Percentiles rank a stretch among this genome's conserved stretches.
Conservation (phyloP, 768 basidiomycete genomes). For the Leccinum broughii region DNA sequence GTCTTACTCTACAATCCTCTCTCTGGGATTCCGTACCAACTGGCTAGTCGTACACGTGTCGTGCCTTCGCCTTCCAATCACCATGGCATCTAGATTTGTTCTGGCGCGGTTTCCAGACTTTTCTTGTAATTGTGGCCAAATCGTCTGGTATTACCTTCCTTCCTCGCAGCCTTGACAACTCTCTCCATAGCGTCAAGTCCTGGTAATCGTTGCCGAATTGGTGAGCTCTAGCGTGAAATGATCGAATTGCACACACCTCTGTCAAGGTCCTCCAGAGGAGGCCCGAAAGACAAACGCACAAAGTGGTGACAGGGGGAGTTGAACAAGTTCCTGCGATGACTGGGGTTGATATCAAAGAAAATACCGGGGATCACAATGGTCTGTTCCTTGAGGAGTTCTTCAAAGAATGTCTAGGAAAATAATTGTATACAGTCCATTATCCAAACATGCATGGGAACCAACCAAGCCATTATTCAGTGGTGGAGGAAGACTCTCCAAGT, state of each 20-base stretch:
- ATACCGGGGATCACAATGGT: slow-evolving; percentile 91
- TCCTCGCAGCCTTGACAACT: slow-evolving; percentile 69
- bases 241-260: slow-evolving; percentile 47
- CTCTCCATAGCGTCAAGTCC: slow-evolving; percentile 85
- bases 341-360: slow-evolving; percentile 79
- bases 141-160: slow-evolving; percentile 49
- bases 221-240: background rate
- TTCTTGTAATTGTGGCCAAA: slow-evolving; percentile 76
- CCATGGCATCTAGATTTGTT: slow-evolving; percentile 23
- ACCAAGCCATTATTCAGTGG: slow-evolving; percentile 90
- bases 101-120: slow-evolving; percentile 43
- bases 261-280: slow-evolving; percentile 76
- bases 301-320: slow-evolving; percentile 90
- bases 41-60: background rate
- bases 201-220: slow-evolving; percentile 22
- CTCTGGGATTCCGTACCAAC: background rate
- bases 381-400: slow-evolving; percentile 87
- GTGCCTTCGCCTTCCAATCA: too few species aligned
- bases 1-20: background rate
- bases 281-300: slow-evolving; percentile 85
- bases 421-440: slow-evolving; percentile 3
- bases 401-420: slow-evolving; percentile 78
- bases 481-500: slow-evolving; percentile 72
- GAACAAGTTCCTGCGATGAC: slow-evolving; percentile 86
- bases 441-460: slow-evolving; percentile 21